These are phyloP conservation scores for Trypanosoma congolense DNA, from an alignment of 208 protist species.

Conservation along the genomic window DNA sequence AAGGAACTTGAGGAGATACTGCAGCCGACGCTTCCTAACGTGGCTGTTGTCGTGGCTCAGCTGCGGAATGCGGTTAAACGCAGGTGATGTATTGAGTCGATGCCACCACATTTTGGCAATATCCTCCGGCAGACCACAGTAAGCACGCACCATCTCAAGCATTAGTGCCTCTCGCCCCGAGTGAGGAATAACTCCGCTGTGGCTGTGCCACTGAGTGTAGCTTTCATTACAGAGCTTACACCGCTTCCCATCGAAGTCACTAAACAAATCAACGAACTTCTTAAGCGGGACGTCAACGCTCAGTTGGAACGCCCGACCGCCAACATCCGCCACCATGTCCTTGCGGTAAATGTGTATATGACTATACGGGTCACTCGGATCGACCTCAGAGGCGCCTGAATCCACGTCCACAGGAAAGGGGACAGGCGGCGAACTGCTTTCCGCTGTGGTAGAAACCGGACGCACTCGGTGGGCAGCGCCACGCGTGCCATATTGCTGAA, in stretches of 20 bases:
- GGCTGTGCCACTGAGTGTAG: slow-evolving; percentile 70
- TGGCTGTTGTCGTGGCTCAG: slow-evolving; percentile 71
- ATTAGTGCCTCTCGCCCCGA: slow-evolving; percentile 61
- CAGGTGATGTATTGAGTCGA: slow-evolving; percentile 39
- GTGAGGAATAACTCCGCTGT: slow-evolving; percentile 64
- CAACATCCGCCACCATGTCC: slow-evolving; percentile 45
- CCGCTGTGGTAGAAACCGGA: slow-evolving; percentile 16
- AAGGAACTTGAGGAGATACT: slow-evolving; percentile 76
- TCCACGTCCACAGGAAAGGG: slow-evolving; percentile 14
- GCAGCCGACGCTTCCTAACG: slow-evolving; percentile 59
- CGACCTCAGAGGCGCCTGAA: background rate
- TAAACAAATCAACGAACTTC: slow-evolving; percentile 73
- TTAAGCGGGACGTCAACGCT: slow-evolving; percentile 63
- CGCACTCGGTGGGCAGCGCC: slow-evolving; percentile 12
- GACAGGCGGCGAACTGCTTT: background rate
- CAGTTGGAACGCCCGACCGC: slow-evolving; percentile 21
- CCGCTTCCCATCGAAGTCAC: slow-evolving; percentile 67
- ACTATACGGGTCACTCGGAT: slow-evolving; percentile 31
- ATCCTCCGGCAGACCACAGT: slow-evolving; percentile 79
- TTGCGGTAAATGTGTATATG: slow-evolving; percentile 53
- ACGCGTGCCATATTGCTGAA: background rate
- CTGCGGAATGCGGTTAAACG: slow-evolving; percentile 55
- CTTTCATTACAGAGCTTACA: slow-evolving; percentile 87
- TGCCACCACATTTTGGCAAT: slow-evolving; percentile 68
- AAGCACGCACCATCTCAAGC: slow-evolving; percentile 75